A percentile compares a stretch with the other conserved stretches of the same genome.
Evolutionary conservation across 805 yeast species (phyloP).

Genomic region (Metschnikowia orientalis): DNA sequence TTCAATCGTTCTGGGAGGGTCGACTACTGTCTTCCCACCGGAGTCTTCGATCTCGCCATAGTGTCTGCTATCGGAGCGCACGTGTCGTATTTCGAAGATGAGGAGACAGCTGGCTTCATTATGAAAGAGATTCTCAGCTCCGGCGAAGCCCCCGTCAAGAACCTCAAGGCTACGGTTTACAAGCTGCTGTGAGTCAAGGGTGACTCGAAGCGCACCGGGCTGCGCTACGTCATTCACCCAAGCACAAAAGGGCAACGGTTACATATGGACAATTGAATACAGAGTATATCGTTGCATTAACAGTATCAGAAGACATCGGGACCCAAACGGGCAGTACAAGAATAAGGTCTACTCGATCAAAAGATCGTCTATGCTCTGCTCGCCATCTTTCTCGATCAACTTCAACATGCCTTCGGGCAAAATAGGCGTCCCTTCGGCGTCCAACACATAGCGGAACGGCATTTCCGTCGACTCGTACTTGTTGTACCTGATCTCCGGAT

Average conservation of each 20-base stretch:
- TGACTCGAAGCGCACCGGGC: no score
- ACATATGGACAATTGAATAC: no score
- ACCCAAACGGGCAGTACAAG: no score
- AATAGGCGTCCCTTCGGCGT: slow-evolving; percentile 63
- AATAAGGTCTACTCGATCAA: slow-evolving; percentile 38
- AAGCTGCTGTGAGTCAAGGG: slow-evolving; percentile 5
- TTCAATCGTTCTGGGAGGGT: slow-evolving; percentile 73
- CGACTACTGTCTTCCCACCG: slow-evolving; percentile 76
- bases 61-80: slow-evolving; percentile 85
- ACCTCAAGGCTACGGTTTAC: slow-evolving; percentile 27
- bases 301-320: no score
- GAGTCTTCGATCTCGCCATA: slow-evolving; percentile 73
- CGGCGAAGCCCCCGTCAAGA: slow-evolving; percentile 20
- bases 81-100: slow-evolving; percentile 81
- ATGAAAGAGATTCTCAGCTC: slow-evolving; percentile 49
- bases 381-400: slow-evolving; percentile 79
- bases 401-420: slow-evolving; percentile 90
- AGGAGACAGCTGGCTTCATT: slow-evolving; percentile 76
- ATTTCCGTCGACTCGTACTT: slow-evolving; percentile 91
- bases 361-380: slow-evolving; percentile 74
- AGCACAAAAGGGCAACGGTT: no score
- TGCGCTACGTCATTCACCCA: no score
- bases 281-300: no score
- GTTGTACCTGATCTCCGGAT: slow-evolving; percentile 87
- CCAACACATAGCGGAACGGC: slow-evolving; percentile 91